Base-by-base conservation (phyloP, 2,329 filamentous ascomycete genomes). In the Pseudogymnoascus sp. region DNA sequence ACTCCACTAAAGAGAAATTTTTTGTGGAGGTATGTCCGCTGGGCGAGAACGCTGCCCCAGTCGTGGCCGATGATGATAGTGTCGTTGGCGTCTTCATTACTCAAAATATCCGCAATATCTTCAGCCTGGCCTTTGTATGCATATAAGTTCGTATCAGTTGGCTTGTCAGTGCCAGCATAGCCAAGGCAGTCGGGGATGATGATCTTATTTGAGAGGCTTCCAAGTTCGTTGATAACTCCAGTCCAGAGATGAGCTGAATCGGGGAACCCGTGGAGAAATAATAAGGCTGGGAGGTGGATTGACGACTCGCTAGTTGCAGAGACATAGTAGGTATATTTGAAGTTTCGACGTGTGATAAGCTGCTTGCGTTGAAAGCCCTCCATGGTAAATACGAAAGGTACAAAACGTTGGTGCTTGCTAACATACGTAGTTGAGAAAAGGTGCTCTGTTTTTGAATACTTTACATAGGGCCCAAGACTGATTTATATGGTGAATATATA, bases 181-280 rank as follows among this genome's bases (percentile, higher is more conserved):
- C 74, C 74, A 3, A 76, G 68, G 0, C 79, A 67, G 64, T 80
- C 78, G 0, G 72, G 73, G 0, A 71, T 76, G 0, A 80, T 60
- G 8, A 80, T 66, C 0, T 77, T 77, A 62, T 78, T 64, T 38
- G 0, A 68, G 25, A 44, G 60, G 39, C 60, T 63, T 65, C 59
- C 65, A 65, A 61, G 61, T 61, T 6, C 62, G 31, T 8, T 6
- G 13, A 61, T 66, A 62, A 58, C n/a, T 6, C 17, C 15, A 25
- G 6, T 8, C 58, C 77, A 81, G 70, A 80, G 77, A 36, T 72
- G 70, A 15, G 72, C 71, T 31, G 75, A 76, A 6, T 77, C 79
- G 25, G 79, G 78, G 51, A 79, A 79, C 35, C 79, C 78, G 63
- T 81, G 79, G 9, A 81, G 71, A 59, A 81, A 71, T 15, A 81